Base-by-base conservation (phyloP, 306 rosid genomes). In the Astragalus membranaceus region DNA sequence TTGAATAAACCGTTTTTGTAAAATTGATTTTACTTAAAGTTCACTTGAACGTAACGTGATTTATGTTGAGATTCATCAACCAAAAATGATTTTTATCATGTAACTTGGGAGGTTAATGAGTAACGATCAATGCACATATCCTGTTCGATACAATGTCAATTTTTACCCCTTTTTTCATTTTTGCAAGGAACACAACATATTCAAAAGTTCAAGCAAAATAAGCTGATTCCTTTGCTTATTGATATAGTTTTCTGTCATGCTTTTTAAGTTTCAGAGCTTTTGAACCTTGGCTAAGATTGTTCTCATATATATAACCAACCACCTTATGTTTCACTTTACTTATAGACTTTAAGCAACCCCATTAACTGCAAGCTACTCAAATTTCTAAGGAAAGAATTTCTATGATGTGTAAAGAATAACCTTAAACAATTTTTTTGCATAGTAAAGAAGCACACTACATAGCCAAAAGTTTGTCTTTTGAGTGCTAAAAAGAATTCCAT, bases 141-240 rank as follows among this genome's bases (percentile, higher is more conserved):
- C 9, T 16, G 30, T 10, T 51, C 8, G 7, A 26, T 6, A 11
- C 39, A 11, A 0, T 1, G 64, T 58, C 46, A 35, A 35, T 4
- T 10, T 41, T 17, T 15, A 17, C 51, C 35, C 15, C 44, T 62
- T 41, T 41, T 39, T 62, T 41, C 36, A 10, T 8, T 64, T 43
- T 12, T n/a, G 7, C 32, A n/a, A 48, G 16, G 23, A 11, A 26
- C 11, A 47, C 14, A 4, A n/a, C 15, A 30, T 47, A 47, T 5
- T 8, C 15, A 1, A 46, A 47, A 29, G 2, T 8, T 11, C 8
- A 3, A 39, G 48, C 48, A 42, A 42, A 3, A 42, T 10, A 9
- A 12, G n/a, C 9, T 58, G 23, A 58, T 58, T 58, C n/a, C 64
- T 58, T 58, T 58, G 70, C 75, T 50, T 70, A 15, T 35, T 32